Evolutionary conservation across 2,329 filamentous ascomycete genomes (phyloP), one percentile per base, ranked within the genome.

Genomic region (Stagonosporopsis rhizophila): DNA sequence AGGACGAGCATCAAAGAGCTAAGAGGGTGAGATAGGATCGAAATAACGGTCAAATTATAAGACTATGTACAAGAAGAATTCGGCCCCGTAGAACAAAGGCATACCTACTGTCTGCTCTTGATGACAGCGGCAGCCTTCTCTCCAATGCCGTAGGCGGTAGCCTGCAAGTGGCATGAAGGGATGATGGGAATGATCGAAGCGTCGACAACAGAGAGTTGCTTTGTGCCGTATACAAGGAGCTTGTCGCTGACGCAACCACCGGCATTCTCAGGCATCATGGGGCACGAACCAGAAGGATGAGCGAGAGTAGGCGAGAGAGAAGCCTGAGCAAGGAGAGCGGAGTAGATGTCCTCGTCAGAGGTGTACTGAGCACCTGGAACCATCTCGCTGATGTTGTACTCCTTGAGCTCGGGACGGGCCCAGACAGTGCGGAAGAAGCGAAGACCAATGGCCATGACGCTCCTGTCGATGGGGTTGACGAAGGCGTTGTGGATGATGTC

Each of bases 41-140:
- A 11, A 12, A 2, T 35, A 4, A 27, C 17, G 25, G 19, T 19
- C 3, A 27, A 41, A 8, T 37, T 30, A 5, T 12, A 56, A 32
- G 15, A 23, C 1, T 51, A 51, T 51, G 23, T 52, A 56, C 37
- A 56, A 6, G 42, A 39, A 39, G n/a, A 9, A 8, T 37, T 7
- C 15, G 28, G 28, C 23, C 23, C 6, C 8, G 23, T 14, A 3
- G 11, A 15, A 22, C 2, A 20, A 20, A 6, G n/a, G 11, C n/a
- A 34, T 4, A 9, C 20, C 48, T 57, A 57, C 3, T 30, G 23
- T 50, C 67, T 69, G 3, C 46, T 46, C 60, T 71, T 72, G 53
- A 74, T 70, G 2, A 73, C 58, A 61, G 69, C 72, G 12, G 71
- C 70, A 41, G 71, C 72, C 64, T 72, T 75, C 66, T 74, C 72